phyloP scores from a whole-genome alignment of 1,284 basidiomycete species.

The Trichosporon ovoides region DNA sequence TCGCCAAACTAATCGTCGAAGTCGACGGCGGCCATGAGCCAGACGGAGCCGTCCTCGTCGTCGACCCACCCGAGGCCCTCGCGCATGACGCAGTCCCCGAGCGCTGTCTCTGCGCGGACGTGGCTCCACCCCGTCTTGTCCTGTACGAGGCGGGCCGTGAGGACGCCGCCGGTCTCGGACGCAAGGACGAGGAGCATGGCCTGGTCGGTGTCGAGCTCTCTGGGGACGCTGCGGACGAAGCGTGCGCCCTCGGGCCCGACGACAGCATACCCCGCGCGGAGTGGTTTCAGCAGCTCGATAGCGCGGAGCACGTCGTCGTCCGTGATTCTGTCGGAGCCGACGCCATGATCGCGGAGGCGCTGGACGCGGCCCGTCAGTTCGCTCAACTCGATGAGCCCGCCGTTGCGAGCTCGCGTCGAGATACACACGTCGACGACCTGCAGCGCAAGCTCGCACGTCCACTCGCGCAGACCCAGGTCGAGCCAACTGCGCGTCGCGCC shows the following conservation, averaged over 20 bases:
- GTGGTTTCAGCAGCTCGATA: slow-evolving; percentile 78
- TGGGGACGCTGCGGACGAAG: slow-evolving; percentile 40
- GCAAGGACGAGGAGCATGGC: slow-evolving; percentile 69
- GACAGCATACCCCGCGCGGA: slow-evolving; percentile 84
- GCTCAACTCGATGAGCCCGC: slow-evolving; percentile 82
- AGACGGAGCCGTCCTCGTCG: slow-evolving; percentile 59
- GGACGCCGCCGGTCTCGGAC: slow-evolving; percentile 54
- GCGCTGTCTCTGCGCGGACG: slow-evolving; percentile 66
- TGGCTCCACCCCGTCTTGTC: slow-evolving; percentile 65
- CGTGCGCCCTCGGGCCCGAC: slow-evolving; percentile 42
- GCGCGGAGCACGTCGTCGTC: slow-evolving; percentile 80
- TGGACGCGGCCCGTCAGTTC: slow-evolving; percentile 76
- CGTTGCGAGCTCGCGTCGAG: slow-evolving; percentile 77
- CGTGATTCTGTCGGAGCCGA: slow-evolving; percentile 50
- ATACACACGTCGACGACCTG: slow-evolving; percentile 97
- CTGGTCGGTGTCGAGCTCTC: slow-evolving; percentile 77
- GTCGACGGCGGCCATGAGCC: slow-evolving; percentile 37
- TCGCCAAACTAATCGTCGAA: slow-evolving; percentile 23
- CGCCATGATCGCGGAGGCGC: slow-evolving; percentile 56
- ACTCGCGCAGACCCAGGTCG: slow-evolving; percentile 82
- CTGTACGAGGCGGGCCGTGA: slow-evolving; percentile 60
- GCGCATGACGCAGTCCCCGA: slow-evolving; percentile 82
- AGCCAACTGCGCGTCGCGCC: slow-evolving; percentile 61
- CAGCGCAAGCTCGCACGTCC: slow-evolving; percentile 91
- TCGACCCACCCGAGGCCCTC: slow-evolving; percentile 96